phyloP scores from a whole-genome alignment of 306 rosid genomes.

The Rubus idaeus region DNA sequence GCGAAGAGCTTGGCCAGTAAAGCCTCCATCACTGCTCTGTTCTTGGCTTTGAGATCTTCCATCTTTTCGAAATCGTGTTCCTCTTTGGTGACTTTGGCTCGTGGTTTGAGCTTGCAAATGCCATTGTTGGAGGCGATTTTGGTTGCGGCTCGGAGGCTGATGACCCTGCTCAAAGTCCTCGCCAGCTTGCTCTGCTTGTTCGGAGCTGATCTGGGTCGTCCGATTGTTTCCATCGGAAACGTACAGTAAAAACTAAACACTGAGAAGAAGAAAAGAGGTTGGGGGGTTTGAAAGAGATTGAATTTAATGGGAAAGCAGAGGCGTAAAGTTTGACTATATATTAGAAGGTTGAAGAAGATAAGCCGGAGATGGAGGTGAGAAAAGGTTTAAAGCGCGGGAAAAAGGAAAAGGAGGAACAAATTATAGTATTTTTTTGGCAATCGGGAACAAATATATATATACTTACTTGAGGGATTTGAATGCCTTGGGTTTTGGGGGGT shows the following conservation, averaged over 20 bases:
- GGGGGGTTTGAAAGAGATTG: slow-evolving; percentile 29
- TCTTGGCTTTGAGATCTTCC: slow-evolving; percentile 41
- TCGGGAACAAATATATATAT: too few relatives aligned
- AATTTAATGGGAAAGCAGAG: slow-evolving; percentile 40
- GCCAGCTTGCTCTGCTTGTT: slow-evolving; percentile 54
- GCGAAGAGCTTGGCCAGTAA: slow-evolving; percentile 84
- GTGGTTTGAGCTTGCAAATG: slow-evolving; percentile 62
- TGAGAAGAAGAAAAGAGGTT: slow-evolving; percentile 18
- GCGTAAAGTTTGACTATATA: slow-evolving; percentile 53
- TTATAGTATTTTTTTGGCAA: too few relatives aligned
- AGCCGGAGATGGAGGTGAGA: slow-evolving; percentile 17
- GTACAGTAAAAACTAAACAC: not conserved
- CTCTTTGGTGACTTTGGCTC: slow-evolving; percentile 46
- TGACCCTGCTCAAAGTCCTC: slow-evolving; percentile 60
- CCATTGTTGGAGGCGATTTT: slow-evolving; percentile 72
- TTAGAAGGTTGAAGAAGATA: not conserved
- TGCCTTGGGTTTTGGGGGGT: too few relatives aligned
- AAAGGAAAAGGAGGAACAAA: not conserved
- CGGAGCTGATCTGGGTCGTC: slow-evolving; percentile 57
- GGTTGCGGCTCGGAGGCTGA: slow-evolving; percentile 59
- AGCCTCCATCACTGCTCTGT: slow-evolving; percentile 81
- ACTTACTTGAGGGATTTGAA: too few relatives aligned
- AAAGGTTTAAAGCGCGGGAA: slow-evolving; percentile 40
- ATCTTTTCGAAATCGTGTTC: slow-evolving; percentile 27
- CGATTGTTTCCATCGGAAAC: slow-evolving; percentile 56